Conservation (phyloP, 495 filamentous ascomycete species). For the Annulohypoxylon nitens region DNA sequence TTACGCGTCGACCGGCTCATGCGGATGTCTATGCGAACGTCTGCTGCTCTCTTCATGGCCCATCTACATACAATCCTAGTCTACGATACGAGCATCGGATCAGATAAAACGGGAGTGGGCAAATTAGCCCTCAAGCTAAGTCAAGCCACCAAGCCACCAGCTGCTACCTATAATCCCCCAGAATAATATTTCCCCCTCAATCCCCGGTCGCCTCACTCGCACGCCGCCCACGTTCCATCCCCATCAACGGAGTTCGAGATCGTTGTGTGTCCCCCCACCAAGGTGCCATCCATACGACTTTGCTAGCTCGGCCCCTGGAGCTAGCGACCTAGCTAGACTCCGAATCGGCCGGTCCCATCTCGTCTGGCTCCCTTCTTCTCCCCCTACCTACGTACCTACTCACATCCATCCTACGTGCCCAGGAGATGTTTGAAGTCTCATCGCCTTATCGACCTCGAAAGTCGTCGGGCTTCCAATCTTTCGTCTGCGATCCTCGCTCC, state of each 20-base stretch:
- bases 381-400: too few species aligned
- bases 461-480: not conserved
- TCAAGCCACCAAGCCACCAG: not conserved
- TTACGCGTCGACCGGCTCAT: not conserved
- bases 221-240: not conserved
- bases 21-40: not conserved
- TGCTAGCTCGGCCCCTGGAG: slow-evolving; percentile 1
- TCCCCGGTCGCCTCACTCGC: not conserved
- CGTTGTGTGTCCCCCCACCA: not conserved
- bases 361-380: too few species aligned
- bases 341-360: not conserved
- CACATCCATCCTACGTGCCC: too few species aligned
- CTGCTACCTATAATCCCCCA: not conserved
- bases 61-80: not conserved
- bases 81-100: not conserved
- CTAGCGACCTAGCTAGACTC: not conserved
- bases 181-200: not conserved
- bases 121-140: not conserved
- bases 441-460: not conserved
- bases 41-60: not conserved
- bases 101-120: not conserved
- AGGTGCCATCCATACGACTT: not conserved
- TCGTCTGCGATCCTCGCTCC: not conserved
- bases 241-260: slow-evolving; percentile 2
- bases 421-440: too few species aligned